phyloP scores from a whole-genome alignment of 257 asterid genomes.

The Fraxinus anomala region DNA sequence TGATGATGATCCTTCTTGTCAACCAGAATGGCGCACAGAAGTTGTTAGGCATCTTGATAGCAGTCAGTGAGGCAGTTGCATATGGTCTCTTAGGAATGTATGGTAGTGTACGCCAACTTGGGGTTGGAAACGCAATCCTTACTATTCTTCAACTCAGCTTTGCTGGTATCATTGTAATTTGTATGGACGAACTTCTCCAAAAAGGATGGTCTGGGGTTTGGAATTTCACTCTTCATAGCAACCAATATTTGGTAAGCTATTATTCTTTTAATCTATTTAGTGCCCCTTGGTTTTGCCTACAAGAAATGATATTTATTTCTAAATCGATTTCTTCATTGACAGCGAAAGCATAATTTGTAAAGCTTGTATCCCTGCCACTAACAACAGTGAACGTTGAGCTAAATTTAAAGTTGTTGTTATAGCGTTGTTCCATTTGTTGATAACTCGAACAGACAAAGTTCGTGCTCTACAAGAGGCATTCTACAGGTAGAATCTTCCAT shows the following conservation, averaged over 20 bases:
- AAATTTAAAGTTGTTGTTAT: conserved; percentile 40
- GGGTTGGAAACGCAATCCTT: conserved; percentile 39
- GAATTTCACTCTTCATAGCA: conserved; percentile 41
- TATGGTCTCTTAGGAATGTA: conserved; percentile 40
- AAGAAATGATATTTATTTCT: not conserved
- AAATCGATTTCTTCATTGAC: not conserved
- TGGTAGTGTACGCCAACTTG: conserved; percentile 38
- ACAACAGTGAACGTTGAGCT: conserved; percentile 41
- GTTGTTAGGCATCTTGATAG: conserved; percentile 37
- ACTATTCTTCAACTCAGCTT: conserved; percentile 38
- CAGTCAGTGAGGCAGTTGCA: conserved; percentile 41
- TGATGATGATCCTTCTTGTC: not conserved
- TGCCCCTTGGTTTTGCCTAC: not conserved
- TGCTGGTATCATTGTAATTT: conserved; percentile 38
- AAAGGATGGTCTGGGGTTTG: conserved; percentile 42
- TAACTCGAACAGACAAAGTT: conserved; percentile 37
- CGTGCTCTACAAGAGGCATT: conserved; percentile 42
- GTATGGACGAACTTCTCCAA: conserved; percentile 39
- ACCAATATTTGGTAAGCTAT: conserved; percentile 37
- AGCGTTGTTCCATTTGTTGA: conserved; percentile 39
- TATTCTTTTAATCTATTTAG: not conserved
- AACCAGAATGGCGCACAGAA: conserved; percentile 38
- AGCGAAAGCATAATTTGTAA: conserved; percentile 42
- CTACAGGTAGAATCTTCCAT: conserved; percentile 38
- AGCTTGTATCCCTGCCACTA: conserved; percentile 37